These are phyloP conservation scores for Ceratocystis ficicola DNA, from an alignment of 2,329 filamentous ascomycete genomes.

Conservation along the genomic window DNA sequence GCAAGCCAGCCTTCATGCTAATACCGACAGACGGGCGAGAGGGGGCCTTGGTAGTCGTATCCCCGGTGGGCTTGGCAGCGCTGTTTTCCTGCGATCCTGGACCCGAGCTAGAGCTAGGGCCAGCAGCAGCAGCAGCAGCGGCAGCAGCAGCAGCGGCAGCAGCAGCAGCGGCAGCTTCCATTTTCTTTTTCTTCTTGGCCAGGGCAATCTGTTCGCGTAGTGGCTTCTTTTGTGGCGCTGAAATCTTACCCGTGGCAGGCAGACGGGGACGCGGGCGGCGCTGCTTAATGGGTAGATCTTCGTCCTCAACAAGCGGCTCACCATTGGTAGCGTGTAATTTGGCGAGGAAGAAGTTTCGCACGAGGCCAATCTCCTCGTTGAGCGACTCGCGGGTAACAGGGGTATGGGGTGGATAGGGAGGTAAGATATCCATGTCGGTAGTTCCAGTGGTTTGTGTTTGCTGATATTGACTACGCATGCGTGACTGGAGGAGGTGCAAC, in stretches of 20 bases:
- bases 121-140: not conserved
- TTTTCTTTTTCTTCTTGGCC: constrained; percentile 79
- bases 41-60: not conserved
- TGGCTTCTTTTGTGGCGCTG: constrained; percentile 69
- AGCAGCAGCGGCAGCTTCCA: constrained; percentile 38
- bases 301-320: constrained; percentile 63
- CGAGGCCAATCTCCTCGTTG: constrained; percentile 68
- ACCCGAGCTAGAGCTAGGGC: not conserved
- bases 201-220: constrained; percentile 71
- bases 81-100: not conserved
- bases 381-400: constrained; percentile 70
- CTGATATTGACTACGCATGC: constrained; percentile 75
- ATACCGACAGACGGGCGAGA: constrained; percentile 21
- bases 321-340: constrained; percentile 72
- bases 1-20: constrained; percentile 15
- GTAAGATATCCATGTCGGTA: constrained; percentile 50
- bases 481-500: constrained; percentile 81
- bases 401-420: constrained; percentile 56
- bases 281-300: constrained; percentile 89
- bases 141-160: constrained; percentile 10
- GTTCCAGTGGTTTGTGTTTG: constrained; percentile 55
- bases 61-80: not conserved
- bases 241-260: constrained; percentile 70
- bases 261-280: constrained; percentile 56
- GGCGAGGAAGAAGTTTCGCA: constrained; percentile 81